Evolutionary conservation across 2,329 filamentous ascomycete species (phyloP).

Genomic region (Colletotrichum camelliae): DNA sequence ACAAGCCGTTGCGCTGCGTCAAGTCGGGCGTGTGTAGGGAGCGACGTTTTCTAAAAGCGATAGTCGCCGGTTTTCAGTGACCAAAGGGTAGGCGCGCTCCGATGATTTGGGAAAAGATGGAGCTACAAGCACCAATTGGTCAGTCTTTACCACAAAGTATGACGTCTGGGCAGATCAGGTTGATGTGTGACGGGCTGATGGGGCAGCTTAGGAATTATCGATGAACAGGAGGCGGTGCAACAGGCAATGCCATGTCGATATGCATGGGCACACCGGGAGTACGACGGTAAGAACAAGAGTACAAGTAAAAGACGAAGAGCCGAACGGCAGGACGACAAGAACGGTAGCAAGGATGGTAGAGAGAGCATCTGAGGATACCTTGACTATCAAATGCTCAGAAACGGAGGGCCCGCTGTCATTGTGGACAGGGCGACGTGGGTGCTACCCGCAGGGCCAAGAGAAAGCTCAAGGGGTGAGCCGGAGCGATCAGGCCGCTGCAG

Average conservation of each 20-base stretch:
- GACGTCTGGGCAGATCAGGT: neutral
- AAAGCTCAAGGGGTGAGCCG: neutral
- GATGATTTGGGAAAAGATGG: neutral
- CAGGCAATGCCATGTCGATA: neutral
- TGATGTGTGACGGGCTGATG: slow-evolving; percentile 1
- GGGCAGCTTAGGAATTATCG: neutral
- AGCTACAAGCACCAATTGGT: neutral
- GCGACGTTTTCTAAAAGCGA: neutral
- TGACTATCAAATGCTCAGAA: neutral
- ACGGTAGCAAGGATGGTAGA: neutral
- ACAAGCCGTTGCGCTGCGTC: neutral
- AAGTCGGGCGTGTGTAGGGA: neutral
- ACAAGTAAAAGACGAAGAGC: neutral
- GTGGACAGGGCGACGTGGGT: slow-evolving; percentile 1
- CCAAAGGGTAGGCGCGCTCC: neutral
- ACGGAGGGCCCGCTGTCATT: slow-evolving; percentile 3
- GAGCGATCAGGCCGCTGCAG: neutral
- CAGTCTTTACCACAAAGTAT: neutral
- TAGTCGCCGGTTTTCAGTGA: neutral
- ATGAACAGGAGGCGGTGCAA: neutral
- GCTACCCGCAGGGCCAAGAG: neutral
- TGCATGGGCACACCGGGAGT: neutral
- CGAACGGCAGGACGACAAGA: neutral
- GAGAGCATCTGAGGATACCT: neutral
- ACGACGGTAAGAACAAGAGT: neutral